Conservation (phyloP, 768 basidiomycete genomes). For the Termitomyces sp. region DNA sequence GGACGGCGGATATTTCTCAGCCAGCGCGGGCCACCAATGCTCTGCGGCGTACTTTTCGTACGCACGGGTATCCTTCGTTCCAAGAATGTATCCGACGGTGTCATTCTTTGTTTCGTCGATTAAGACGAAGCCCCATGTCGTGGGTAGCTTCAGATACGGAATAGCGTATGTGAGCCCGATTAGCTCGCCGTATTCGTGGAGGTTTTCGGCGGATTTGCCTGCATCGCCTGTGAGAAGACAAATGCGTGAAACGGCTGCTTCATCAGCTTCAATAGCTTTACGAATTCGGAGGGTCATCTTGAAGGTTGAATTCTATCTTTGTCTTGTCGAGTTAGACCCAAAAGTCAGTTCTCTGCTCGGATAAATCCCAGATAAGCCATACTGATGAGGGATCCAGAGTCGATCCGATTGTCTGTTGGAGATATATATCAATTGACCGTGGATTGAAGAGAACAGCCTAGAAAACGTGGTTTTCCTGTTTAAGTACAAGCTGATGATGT, state of each 20-base stretch:
- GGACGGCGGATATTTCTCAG: constrained; percentile 43
- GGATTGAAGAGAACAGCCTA: background rate
- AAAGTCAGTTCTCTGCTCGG: background rate
- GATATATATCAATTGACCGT: background rate
- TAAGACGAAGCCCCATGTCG: constrained; percentile 71
- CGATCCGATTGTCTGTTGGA: background rate
- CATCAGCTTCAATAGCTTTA: constrained; percentile 47
- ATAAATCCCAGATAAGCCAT: background rate
- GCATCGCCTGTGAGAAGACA: constrained; percentile 73
- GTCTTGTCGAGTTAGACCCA: background rate
- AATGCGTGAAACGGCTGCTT: constrained; percentile 54
- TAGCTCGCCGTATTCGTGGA: constrained; percentile 59
- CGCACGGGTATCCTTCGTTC: constrained; percentile 58
- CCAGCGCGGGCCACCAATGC: constrained; percentile 64
- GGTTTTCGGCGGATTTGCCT: constrained; percentile 55
- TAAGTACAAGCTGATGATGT: background rate
- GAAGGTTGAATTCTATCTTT: background rate
- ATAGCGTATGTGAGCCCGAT: constrained; percentile 70
- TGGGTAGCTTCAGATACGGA: constrained; percentile 67
- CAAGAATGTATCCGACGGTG: constrained; percentile 68
- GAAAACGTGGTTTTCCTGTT: no score
- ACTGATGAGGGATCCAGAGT: background rate
- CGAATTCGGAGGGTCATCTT: constrained; percentile 47
- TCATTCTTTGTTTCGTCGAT: constrained; percentile 38
- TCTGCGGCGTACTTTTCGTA: constrained; percentile 51